A percentile compares a stretch with the other conserved stretches of the same genome.
Evolutionary conservation across 345 rosid genomes (phyloP).

Genomic region (Gossypium anomalum): DNA sequence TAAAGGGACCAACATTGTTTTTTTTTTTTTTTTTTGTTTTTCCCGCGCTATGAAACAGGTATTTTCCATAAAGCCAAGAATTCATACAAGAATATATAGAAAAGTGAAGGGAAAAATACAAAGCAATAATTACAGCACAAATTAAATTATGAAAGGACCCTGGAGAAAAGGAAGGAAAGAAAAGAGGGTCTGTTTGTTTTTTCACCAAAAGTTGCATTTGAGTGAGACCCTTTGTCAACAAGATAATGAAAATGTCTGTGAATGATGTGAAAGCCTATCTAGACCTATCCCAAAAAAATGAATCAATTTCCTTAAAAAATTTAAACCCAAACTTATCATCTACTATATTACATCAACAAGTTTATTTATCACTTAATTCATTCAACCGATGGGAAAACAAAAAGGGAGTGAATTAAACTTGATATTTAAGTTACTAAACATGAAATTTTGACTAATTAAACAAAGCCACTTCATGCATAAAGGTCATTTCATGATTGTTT

Average conservation of each 20-base stretch:
- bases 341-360: background rate
- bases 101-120: slow-evolving; percentile 16
- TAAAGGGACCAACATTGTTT: background rate
- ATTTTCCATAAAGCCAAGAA: slow-evolving; percentile 7
- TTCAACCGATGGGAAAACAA: too few relatives aligned
- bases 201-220: slow-evolving; percentile 15
- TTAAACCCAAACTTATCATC: background rate
- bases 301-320: slow-evolving; percentile 4
- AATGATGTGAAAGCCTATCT: slow-evolving; percentile 40
- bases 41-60: slow-evolving; percentile 1
- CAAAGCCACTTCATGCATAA: slow-evolving; percentile 14
- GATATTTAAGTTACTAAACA: background rate
- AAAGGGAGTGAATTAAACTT: too few relatives aligned
- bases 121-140: slow-evolving; percentile 16
- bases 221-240: slow-evolving; percentile 33
- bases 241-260: slow-evolving; percentile 38
- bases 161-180: background rate
- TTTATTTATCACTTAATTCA: too few relatives aligned
- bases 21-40: slow-evolving; percentile 2
- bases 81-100: background rate
- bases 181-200: background rate
- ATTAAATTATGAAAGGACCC: background rate
- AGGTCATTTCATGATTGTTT: slow-evolving; percentile 17
- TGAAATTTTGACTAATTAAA: background rate
- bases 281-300: background rate